Base-by-base conservation (phyloP, 495 filamentous ascomycete species). In the Penicilliopsis zonata region DNA sequence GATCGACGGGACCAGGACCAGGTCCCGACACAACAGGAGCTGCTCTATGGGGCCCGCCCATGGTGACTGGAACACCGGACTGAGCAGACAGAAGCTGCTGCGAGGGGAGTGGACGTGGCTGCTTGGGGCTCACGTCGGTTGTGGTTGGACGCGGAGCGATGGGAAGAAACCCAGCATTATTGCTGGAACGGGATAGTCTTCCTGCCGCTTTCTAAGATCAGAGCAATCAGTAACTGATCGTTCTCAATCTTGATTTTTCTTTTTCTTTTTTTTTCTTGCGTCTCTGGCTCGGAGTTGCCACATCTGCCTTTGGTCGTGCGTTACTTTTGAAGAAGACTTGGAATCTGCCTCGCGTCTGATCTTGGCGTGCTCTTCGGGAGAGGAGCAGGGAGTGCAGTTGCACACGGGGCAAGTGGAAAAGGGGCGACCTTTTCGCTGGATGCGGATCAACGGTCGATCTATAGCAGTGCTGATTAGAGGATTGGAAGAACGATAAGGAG, bases 331-430 rank as follows among this genome's bases (percentile, higher is more conserved):
- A 26, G 40, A 35, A 43, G 48, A 45, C 68, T 80, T 67, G 63
- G 75, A 47, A 69, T 86, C 87, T 52, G 83, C 82, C 46, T 85
- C 86, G 54, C 90, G 94, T 52, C 93, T 88, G 59, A 86, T 92
- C 57, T 86, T 86, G 47, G 85, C 73, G 53, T 98, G 90, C 32
- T 86, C 79, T 21, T 83, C 76, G 30, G 88, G 85, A 38, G 83
- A 82, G 57, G 86, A 86, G 65, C 90, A 86, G 48, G 90, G 82
- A 15, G 78, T 74, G 50, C 85, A 78, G 46, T 88, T 78, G 61
- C 90, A 98, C 56, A 96, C 80, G 39, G 82, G 74, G 57, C 90
- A 98, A 73, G 94, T 88, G 43, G 88, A 87, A 40, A 96, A 88
- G 28, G 90, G 90, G 35, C 90, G 81, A 47, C 90, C 90, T 49